Percentiles rank a stretch among this genome's conserved stretches.
phyloP scores from a whole-genome alignment of 768 basidiomycete genomes.

The Kwoniella sp. region DNA sequence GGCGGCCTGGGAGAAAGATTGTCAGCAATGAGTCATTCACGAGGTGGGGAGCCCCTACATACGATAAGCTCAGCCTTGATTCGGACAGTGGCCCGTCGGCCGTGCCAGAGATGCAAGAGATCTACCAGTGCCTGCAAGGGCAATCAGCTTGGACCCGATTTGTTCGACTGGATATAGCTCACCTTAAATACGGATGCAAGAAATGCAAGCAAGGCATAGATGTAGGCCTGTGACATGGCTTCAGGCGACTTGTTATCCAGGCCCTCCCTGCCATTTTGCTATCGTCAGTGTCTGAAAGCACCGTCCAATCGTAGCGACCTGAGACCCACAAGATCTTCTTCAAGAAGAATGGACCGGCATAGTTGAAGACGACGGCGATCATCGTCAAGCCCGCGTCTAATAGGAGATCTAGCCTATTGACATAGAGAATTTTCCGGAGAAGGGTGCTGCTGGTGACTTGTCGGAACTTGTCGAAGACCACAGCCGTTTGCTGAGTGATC shows the following conservation, averaged over 20 bases:
- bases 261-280: conserved; percentile 28
- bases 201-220: conserved; percentile 78
- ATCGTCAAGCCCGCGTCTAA: conserved; percentile 71
- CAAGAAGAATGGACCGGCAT: conserved; percentile 80
- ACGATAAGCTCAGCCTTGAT: conserved; percentile 71
- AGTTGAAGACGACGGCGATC: conserved; percentile 73
- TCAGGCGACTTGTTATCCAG: conserved; percentile 60
- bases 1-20: conserved; percentile 28
- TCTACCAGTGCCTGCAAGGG: conserved; percentile 43
- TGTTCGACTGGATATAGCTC: conserved; percentile 74
- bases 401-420: conserved; percentile 55
- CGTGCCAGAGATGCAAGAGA: conserved; percentile 62
- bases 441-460: conserved; percentile 32
- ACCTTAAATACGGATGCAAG: conserved; percentile 65
- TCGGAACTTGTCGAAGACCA: conserved; percentile 42
- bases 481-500: conserved; percentile 39
- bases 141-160: conserved; percentile 71
- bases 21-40: not conserved
- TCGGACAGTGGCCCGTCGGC: conserved; percentile 72
- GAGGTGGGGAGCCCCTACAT: not conserved
- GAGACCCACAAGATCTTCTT: conserved; percentile 61
- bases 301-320: not conserved
- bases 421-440: conserved; percentile 35
- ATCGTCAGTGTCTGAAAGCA: not conserved
- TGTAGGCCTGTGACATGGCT: conserved; percentile 67